phyloP scores from a whole-genome alignment of 805 yeast genomes.

The Pichia cabralensis region DNA sequence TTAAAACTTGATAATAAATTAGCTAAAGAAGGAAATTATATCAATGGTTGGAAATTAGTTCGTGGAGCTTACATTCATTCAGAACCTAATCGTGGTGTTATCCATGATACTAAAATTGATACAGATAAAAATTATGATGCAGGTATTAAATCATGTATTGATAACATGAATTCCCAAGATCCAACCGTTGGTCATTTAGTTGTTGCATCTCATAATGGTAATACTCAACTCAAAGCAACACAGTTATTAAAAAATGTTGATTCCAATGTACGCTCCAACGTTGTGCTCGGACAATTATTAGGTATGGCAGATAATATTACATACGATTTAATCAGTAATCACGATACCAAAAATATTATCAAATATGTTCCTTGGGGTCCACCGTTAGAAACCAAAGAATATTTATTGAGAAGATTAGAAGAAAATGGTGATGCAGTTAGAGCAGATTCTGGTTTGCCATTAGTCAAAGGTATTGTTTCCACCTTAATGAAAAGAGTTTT shows the following conservation, averaged over 20 bases:
- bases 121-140: constrained; percentile 73
- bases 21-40: constrained; percentile 53
- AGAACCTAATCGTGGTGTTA: constrained; percentile 65
- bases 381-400: constrained; percentile 85
- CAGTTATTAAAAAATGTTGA: constrained; percentile 30
- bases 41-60: constrained; percentile 80
- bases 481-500: constrained; percentile 26
- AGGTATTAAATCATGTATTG: constrained; percentile 55
- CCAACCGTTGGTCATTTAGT: constrained; percentile 64
- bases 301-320: constrained; percentile 96
- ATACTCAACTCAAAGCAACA: constrained; percentile 68
- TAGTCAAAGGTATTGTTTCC: constrained; percentile 43
- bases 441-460: constrained; percentile 70
- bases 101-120: constrained; percentile 64
- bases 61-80: constrained; percentile 95
- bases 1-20: constrained; percentile 52
- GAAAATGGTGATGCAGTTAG: constrained; percentile 95
- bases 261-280: constrained; percentile 38
- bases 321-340: constrained; percentile 54
- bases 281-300: constrained; percentile 79
- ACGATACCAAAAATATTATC: constrained; percentile 64
- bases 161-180: constrained; percentile 36
- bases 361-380: constrained; percentile 99
- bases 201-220: constrained; percentile 83
- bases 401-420: constrained; percentile 78